A percentile compares a stretch with the other conserved stretches of the same genome.
Conservation (phyloP, 2,329 filamentous ascomycete genomes). For the Rosellinia necatrix region DNA sequence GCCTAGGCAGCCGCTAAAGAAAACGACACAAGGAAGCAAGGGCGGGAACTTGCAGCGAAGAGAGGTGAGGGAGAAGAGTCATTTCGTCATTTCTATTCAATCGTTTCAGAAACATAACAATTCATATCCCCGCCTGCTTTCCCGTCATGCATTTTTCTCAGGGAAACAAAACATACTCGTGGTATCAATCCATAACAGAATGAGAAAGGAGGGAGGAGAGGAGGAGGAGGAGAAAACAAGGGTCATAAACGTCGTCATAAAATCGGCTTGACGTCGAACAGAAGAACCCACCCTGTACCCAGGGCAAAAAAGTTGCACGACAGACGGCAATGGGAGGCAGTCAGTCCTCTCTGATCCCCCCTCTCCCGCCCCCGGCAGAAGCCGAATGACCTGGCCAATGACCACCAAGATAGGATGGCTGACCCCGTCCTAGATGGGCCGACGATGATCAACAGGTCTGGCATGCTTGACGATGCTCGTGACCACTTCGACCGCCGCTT, state of each 20-base stretch:
- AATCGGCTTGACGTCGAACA: constrained; percentile 9
- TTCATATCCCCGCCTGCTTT: background rate
- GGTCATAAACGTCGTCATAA: constrained; percentile 13
- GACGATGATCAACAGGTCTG: background rate
- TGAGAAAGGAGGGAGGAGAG: background rate
- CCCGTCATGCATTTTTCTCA: background rate
- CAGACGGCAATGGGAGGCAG: background rate
- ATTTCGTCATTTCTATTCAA: too few relatives aligned
- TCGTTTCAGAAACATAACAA: background rate
- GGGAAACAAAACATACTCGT: too few relatives aligned
- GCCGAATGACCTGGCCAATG: constrained; percentile 6
- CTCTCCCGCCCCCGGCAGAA: background rate
- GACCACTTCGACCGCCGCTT: constrained; percentile 5
- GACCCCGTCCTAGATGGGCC: background rate
- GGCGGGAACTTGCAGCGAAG: constrained; percentile 3
- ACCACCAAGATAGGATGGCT: background rate
- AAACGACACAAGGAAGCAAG: background rate
- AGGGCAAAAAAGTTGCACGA: background rate
- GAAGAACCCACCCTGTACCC: background rate
- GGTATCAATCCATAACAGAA: too few relatives aligned
- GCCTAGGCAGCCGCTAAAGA: constrained; percentile 8
- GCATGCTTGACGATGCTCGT: constrained; percentile 4
- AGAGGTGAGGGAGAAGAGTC: too few relatives aligned
- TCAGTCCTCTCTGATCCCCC: background rate
- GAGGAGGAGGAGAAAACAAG: too few relatives aligned